Base-by-base conservation (phyloP, 768 basidiomycete species). In the Lactifluus hygrophoroides region DNA sequence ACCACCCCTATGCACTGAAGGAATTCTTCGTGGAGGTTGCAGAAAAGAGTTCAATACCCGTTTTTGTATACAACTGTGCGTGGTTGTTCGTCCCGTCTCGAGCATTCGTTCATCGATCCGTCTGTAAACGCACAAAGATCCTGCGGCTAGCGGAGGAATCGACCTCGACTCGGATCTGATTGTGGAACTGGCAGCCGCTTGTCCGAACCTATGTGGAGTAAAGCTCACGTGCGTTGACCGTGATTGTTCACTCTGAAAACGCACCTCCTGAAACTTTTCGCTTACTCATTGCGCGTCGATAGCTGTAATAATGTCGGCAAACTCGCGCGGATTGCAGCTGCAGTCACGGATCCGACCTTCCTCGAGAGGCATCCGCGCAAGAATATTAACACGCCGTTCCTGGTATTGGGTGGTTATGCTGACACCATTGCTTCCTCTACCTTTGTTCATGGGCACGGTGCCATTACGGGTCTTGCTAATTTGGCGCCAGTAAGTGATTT, bases 261-360 rank as follows among this genome's bases (percentile, higher is more conserved):
- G 40, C 46, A 43, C 9, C 23, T 34, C 27, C 48, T 68, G n/a
- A 45, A 57, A 50, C 56, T 3, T n/a, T 21, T 25, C 16, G 46
- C 43, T 5, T 43, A 30, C n/a, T 6, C 42, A 32, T 43, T 37
- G 25, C 17, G 40, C 35, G 6, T 14, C 13, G 25, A 59, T 64
- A 91, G 89, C 43, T 95, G 94, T 66, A 92, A 89, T 28, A 90
- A 88, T 66, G 90, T 96, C 61, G 94, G 93, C 49, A 94, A 94
- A 72, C 77, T 94, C 65, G 89, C 90, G 28, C 80, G 93, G 65
- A 87, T 94, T 63, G 83, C 85, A 49, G 84, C 85, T 44, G 74
- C 77, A 10, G 80, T 89, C 7, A 79, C 86, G 14, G 73, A 74
- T 34, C 69, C 80, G 7, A 69, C 74, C 5, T 93, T 92, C 72